phyloP scores from a whole-genome alignment of 257 asterid genomes.

The Nicotiana tabacum region DNA sequence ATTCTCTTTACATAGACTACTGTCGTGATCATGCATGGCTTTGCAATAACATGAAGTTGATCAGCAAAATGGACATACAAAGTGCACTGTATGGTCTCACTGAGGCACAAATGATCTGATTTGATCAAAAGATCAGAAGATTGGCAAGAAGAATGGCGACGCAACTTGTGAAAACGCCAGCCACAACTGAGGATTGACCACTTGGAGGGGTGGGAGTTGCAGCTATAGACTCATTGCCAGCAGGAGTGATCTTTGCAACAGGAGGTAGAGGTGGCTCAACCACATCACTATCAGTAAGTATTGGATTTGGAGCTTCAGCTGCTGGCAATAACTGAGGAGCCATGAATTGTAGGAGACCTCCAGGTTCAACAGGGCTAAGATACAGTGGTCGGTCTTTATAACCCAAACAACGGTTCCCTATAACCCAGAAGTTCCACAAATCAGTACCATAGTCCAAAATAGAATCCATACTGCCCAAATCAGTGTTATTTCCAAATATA shows the following conservation, averaged over 20 bases:
- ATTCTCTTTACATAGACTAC: no score
- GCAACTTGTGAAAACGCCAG: conserved; percentile 27
- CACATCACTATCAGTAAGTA: conserved; percentile 45
- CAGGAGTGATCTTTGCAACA: conserved; percentile 29
- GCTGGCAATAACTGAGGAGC: conserved; percentile 35
- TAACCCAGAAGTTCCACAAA: not conserved
- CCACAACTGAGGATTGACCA: conserved; percentile 40
- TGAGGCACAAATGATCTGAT: not conserved
- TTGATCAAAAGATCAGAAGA: conserved; percentile 24
- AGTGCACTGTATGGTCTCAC: not conserved
- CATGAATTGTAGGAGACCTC: conserved; percentile 39
- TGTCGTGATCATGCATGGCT: no score
- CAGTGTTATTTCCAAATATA: not conserved
- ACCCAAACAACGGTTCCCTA: conserved; percentile 72
- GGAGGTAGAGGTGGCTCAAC: conserved; percentile 70
- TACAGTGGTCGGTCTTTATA: conserved; percentile 38
- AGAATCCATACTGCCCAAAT: not conserved
- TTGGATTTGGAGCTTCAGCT: conserved; percentile 60
- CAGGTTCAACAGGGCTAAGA: conserved; percentile 53
- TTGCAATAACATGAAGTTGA: not conserved
- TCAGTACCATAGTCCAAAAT: not conserved
- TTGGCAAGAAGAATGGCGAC: conserved; percentile 45
- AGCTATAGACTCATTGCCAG: conserved; percentile 29
- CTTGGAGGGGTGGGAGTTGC: conserved; percentile 32
- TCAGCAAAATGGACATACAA: not conserved